Percentiles rank a stretch among this genome's conserved stretches.
Conservation (phyloP, 2,329 filamentous ascomycete species). For the Verticillium klebahnii region DNA sequence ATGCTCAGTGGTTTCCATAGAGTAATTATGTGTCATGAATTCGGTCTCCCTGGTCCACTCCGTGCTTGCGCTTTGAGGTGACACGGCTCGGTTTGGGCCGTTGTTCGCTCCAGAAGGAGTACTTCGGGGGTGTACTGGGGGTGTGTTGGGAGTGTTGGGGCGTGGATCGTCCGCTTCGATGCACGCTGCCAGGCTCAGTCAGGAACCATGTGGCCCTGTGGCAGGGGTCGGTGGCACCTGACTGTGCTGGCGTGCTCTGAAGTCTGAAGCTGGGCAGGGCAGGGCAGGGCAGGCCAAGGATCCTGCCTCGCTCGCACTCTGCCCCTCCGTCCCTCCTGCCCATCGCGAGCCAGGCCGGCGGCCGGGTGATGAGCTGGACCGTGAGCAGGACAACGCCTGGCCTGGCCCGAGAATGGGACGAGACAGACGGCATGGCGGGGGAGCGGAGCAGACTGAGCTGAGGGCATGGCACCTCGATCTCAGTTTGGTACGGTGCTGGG, state of each 20-base stretch:
- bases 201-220: neutral
- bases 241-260: neutral
- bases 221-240: neutral
- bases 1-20: slow-evolving; percentile 24
- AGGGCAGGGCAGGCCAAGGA: neutral
- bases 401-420: neutral
- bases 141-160: neutral
- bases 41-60: slow-evolving; percentile 9
- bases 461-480: too few species aligned
- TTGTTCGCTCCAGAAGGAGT: neutral
- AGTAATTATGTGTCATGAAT: slow-evolving; percentile 32
- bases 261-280: neutral
- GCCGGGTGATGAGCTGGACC: neutral
- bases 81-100: neutral
- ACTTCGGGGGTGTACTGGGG: neutral
- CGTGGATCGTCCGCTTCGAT: neutral
- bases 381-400: neutral
- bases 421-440: neutral
- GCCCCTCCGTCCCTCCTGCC: neutral
- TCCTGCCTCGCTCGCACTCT: neutral
- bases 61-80: neutral
- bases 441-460: too few species aligned
- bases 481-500: neutral
- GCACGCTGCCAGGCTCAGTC: neutral
- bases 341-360: neutral